These are phyloP conservation scores for Ophiocytium majus DNA, from an alignment of 352 stramenopile genomes.

Conservation along the genomic window DNA sequence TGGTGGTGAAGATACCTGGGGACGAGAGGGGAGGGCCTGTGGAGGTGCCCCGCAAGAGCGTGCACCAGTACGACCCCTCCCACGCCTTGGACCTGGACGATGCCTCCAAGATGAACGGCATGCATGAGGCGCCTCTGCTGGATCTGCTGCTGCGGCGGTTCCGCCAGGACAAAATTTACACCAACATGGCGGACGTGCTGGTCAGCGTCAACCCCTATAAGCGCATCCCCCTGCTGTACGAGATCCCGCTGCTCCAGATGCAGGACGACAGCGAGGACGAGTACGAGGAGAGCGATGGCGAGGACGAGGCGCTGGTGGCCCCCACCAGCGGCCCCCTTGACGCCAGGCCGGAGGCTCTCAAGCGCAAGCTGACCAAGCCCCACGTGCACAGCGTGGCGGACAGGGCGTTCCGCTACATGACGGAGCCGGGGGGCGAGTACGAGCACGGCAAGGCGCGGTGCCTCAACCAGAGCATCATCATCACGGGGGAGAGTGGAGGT, in stretches of 20 bases:
- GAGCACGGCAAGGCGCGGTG: conserved; percentile 34
- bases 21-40: neutral
- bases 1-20: neutral
- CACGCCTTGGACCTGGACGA: conserved; percentile 80
- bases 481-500: conserved; percentile 62
- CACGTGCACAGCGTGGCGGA: conserved; percentile 59
- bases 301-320: conserved; percentile 30
- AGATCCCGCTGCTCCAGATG: conserved; percentile 54
- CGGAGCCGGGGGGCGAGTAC: conserved; percentile 25
- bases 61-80: conserved; percentile 80
- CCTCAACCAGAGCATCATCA: conserved; percentile 76
- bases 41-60: conserved; percentile 21
- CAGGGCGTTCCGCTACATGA: conserved; percentile 55
- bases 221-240: conserved; percentile 62
- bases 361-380: conserved; percentile 36
- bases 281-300: conserved; percentile 43
- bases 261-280: conserved; percentile 46
- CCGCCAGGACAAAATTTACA: conserved; percentile 84
- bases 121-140: conserved; percentile 82
- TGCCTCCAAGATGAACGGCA: conserved; percentile 86
- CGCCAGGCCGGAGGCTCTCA: conserved; percentile 8
- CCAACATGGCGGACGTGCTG: conserved; percentile 86
- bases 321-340: conserved; percentile 9
- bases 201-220: conserved; percentile 95
- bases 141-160: conserved; percentile 78